Base-by-base conservation (phyloP, 2,329 filamentous ascomycete genomes). In the Colletotrichum magnum region DNA sequence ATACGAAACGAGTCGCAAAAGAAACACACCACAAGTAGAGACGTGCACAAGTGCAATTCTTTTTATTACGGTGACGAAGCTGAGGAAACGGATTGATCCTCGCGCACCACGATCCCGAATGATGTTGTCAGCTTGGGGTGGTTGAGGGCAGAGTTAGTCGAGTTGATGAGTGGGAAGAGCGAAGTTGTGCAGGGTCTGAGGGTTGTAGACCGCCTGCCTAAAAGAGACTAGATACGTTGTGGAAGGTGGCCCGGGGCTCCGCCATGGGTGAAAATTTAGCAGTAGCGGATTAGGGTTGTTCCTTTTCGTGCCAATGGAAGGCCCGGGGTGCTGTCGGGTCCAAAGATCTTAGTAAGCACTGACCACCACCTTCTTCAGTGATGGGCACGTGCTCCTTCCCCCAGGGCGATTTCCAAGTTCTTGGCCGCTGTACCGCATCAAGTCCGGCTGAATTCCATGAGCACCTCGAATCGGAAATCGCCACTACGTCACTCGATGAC, bases 171-270 rank as follows among this genome's bases (percentile, higher is more conserved):
- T 36, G 32, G 28, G 10, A 24, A 24, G 21, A 36, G 45, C 41
- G 62, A 67, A n/a, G 59, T 48, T 45, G 13, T 45, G 45, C 51
- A 57, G 64, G 48, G 62, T 70, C 63, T 70, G 69, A 56, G 43
- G 58, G 47, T 58, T 57, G 62, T 47, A 67, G 67, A 71, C 69
- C 67, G 69, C 69, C 69, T 71, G 54, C 69, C 64, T 43, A 64
- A 70, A 60, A 39, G 53, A 68, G 57, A 61, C 54, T 50, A 28
- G 54, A 18, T 18, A 18, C 18, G 50, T 54, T 9, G 7, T 56
- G 58, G 64, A 48, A 39, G 50, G 41, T 61, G 47, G 50, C 18
- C 36, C 50, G 10, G 51, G 10, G 9, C 7, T 36, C 32, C 32
- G 32, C 32, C 32, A 5, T 2, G 6, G 32, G 61, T 58, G 62